Evolutionary conservation across 495 filamentous ascomycete species (phyloP).

Genomic region (Talaromyces wortmannii): DNA sequence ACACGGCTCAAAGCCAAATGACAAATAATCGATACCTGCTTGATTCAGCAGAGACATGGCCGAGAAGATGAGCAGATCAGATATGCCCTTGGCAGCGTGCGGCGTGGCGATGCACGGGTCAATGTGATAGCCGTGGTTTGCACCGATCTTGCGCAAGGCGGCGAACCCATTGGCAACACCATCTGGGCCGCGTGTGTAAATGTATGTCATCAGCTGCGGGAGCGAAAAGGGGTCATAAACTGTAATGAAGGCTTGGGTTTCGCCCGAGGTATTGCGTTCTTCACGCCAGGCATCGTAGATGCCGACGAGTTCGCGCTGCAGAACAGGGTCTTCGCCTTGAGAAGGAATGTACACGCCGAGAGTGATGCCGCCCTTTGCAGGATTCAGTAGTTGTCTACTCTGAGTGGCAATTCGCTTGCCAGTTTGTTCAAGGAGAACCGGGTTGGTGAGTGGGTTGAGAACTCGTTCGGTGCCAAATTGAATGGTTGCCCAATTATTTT

Average conservation of each 20-base stretch:
- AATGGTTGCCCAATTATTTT: constrained; percentile 27
- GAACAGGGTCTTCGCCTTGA: constrained; percentile 13
- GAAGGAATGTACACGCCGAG: constrained; percentile 27
- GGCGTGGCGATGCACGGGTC: constrained; percentile 35
- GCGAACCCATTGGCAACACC: constrained; percentile 30
- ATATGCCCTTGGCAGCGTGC: constrained; percentile 26
- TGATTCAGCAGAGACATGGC: constrained; percentile 29
- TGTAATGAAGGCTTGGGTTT: constrained; percentile 33
- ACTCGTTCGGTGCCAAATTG: constrained; percentile 34
- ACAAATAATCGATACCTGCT: constrained; percentile 24
- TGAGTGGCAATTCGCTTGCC: constrained; percentile 31
- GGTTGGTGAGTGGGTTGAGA: constrained; percentile 32
- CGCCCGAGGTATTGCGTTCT: constrained; percentile 18
- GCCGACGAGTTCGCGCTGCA: constrained; percentile 22
- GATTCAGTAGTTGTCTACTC: constrained; percentile 27
- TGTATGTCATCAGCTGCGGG: constrained; percentile 33
- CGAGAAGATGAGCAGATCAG: constrained; percentile 28
- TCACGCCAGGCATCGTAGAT: constrained; percentile 35
- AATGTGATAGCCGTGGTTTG: constrained; percentile 30
- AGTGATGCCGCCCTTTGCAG: constrained; percentile 22
- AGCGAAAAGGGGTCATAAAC: constrained; percentile 36
- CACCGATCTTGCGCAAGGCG: constrained; percentile 27
- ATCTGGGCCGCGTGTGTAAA: constrained; percentile 27
- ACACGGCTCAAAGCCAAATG: constrained; percentile 33
- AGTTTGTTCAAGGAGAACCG: constrained; percentile 25